These are phyloP conservation scores for Penicillium brasilianum DNA, from an alignment of 2,329 filamentous ascomycete genomes.

Conservation along the genomic window DNA sequence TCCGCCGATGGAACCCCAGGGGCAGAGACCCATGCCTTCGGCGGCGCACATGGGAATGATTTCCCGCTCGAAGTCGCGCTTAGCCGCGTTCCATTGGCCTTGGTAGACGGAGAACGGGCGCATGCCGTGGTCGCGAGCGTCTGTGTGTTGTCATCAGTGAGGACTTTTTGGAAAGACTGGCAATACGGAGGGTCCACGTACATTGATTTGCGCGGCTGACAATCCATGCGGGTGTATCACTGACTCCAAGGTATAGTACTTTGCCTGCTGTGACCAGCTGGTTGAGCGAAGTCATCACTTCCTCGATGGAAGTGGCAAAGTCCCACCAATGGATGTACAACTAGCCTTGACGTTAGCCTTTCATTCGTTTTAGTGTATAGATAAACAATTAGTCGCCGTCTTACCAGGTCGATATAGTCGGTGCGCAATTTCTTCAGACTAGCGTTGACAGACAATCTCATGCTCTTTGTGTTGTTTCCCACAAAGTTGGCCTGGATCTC, in stretches of 20 bases:
- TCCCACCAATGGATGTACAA: slow-evolving; percentile 72
- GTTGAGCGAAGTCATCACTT: slow-evolving; percentile 72
- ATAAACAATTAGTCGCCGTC: background rate
- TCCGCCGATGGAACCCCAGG: slow-evolving; percentile 59
- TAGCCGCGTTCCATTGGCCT: slow-evolving; percentile 64
- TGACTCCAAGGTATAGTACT: slow-evolving; percentile 70
- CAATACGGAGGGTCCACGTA: slow-evolving; percentile 23
- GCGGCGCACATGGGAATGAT: slow-evolving; percentile 68
- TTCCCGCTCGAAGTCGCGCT: slow-evolving; percentile 72
- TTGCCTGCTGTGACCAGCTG: slow-evolving; percentile 64
- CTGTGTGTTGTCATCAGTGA: slow-evolving; percentile 18
- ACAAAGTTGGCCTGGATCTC: slow-evolving; percentile 40
- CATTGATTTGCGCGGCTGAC: slow-evolving; percentile 68
- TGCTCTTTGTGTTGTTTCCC: slow-evolving; percentile 42
- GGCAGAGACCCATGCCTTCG: slow-evolving; percentile 66
- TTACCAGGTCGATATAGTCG: slow-evolving; percentile 43
- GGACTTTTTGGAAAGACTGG: background rate
- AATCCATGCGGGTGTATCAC: slow-evolving; percentile 72
- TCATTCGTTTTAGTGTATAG: background rate
- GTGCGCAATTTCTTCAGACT: slow-evolving; percentile 43
- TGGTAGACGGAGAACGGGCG: slow-evolving; percentile 73
- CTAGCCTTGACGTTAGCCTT: slow-evolving; percentile 34
- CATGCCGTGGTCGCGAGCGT: slow-evolving; percentile 72
- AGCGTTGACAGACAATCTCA: slow-evolving; percentile 32
- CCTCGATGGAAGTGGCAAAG: slow-evolving; percentile 65